phyloP scores from a whole-genome alignment of 345 rosid species.

The Dovyalis caffra region DNA sequence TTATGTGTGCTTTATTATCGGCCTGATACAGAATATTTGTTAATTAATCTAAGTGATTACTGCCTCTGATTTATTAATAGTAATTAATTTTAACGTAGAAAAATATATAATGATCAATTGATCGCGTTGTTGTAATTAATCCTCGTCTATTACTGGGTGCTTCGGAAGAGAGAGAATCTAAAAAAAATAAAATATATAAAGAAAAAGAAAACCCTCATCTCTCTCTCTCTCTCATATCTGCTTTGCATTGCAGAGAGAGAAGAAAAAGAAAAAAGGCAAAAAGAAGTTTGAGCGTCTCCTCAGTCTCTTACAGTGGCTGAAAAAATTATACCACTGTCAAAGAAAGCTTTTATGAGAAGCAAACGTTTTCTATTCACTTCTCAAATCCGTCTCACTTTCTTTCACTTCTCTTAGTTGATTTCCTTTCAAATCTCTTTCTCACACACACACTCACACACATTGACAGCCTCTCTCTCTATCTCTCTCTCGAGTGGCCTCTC shows the following conservation, averaged over 20 bases:
- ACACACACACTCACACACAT: neutral
- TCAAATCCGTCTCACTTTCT: conserved; percentile 13
- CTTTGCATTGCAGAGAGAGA: too few species aligned
- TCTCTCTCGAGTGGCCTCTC: neutral
- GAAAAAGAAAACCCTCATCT: neutral
- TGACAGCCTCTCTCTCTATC: neutral
- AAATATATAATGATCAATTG: too few species aligned
- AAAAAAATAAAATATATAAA: neutral
- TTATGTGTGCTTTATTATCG: conserved; percentile 32
- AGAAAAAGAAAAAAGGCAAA: neutral
- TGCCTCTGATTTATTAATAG: too few species aligned
- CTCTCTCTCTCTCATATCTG: conserved; percentile 5
- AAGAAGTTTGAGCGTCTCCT: conserved; percentile 8
- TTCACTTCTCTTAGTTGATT: conserved; percentile 21
- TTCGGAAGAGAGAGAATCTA: neutral
- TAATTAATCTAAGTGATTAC: neutral
- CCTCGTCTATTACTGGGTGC: neutral
- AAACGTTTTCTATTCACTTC: too few species aligned
- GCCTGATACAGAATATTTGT: neutral
- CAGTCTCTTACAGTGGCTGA: conserved; percentile 1
- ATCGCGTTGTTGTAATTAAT: conserved; percentile 1
- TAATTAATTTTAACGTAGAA: too few species aligned
- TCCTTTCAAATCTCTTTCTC: conserved; percentile 6
- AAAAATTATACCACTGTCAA: neutral
- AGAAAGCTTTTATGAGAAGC: conserved; percentile 25